Evolutionary conservation across 345 rosid species (phyloP).

Genomic region (Syzygium grande): DNA sequence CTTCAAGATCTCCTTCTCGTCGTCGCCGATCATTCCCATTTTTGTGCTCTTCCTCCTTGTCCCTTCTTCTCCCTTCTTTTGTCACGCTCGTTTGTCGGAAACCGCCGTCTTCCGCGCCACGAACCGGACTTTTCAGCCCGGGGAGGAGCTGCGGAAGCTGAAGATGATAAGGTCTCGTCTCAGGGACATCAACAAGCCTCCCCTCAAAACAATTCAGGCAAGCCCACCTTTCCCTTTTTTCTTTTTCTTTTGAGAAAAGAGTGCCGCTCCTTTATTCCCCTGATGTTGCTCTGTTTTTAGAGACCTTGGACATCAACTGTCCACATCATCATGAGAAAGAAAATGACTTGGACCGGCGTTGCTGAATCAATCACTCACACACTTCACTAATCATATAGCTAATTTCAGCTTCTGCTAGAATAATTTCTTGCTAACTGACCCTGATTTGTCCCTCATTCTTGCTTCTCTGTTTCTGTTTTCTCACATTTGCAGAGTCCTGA

Average conservation of each 20-base stretch:
- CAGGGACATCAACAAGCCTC: conserved; percentile 71
- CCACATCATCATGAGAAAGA: background rate
- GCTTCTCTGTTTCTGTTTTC: background rate
- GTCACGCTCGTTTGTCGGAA: conserved; percentile 35
- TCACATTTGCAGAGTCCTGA: conserved; percentile 64
- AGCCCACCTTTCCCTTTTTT: background rate
- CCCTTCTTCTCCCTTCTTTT: conserved; percentile 36
- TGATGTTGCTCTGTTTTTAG: background rate
- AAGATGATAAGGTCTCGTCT: conserved; percentile 53
- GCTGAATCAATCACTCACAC: background rate
- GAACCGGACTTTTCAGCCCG: conserved; percentile 67
- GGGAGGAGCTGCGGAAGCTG: conserved; percentile 51
- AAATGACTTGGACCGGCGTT: background rate
- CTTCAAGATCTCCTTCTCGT: background rate
- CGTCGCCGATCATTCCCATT: conserved; percentile 22
- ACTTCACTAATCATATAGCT: background rate
- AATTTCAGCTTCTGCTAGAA: background rate
- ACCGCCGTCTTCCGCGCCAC: conserved; percentile 15
- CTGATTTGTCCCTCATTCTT: background rate
- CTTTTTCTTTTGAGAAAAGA: background rate
- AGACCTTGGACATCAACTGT: background rate
- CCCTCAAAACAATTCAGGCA: conserved; percentile 85
- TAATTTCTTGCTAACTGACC: background rate
- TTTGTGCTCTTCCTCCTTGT: conserved; percentile 37
- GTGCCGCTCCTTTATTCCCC: conserved; percentile 1